These are phyloP conservation scores for Mucor circinelloides DNA, from an alignment of 371 early-diverging fungal species.

Conservation along the genomic window DNA sequence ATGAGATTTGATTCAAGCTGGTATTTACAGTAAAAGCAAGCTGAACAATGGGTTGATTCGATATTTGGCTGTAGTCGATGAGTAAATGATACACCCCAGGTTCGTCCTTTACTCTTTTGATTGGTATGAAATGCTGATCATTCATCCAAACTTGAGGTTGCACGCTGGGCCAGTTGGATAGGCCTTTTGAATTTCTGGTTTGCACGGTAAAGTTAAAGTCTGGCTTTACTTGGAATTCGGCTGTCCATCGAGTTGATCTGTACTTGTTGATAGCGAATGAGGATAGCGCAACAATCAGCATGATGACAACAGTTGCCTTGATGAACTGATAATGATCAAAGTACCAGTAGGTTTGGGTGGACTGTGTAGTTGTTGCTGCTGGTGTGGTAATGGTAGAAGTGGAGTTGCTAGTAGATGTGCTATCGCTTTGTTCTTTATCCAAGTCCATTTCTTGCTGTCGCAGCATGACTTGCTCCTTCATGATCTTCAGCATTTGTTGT, in stretches of 20 bases:
- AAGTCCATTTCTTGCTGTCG: background rate
- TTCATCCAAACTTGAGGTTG: slow-evolving; percentile 23
- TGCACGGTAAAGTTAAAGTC: background rate
- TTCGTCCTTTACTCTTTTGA: background rate
- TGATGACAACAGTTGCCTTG: background rate
- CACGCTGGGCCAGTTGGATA: slow-evolving; percentile 1
- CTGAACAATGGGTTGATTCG: background rate
- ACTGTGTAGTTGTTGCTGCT: background rate
- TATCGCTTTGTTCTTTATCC: background rate
- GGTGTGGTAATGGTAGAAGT: background rate
- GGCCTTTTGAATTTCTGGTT: slow-evolving; percentile 1
- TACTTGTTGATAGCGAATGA: background rate
- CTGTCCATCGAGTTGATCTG: slow-evolving; percentile 13
- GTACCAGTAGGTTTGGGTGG: background rate
- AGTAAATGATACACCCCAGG: slow-evolving; percentile 10
- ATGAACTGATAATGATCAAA: slow-evolving; percentile 3
- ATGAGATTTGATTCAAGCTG: background rate
- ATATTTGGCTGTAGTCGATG: background rate
- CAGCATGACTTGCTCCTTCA: slow-evolving; percentile 1
- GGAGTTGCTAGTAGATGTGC: background rate
- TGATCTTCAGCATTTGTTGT: slow-evolving; percentile 19
- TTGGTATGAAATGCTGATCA: background rate
- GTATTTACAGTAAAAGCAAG: slow-evolving; percentile 6
- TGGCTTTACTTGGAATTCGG: slow-evolving; percentile 7
- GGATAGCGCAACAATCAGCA: background rate